Conservation (phyloP, 1,284 basidiomycete genomes). For the Trichosporon sp. region DNA sequence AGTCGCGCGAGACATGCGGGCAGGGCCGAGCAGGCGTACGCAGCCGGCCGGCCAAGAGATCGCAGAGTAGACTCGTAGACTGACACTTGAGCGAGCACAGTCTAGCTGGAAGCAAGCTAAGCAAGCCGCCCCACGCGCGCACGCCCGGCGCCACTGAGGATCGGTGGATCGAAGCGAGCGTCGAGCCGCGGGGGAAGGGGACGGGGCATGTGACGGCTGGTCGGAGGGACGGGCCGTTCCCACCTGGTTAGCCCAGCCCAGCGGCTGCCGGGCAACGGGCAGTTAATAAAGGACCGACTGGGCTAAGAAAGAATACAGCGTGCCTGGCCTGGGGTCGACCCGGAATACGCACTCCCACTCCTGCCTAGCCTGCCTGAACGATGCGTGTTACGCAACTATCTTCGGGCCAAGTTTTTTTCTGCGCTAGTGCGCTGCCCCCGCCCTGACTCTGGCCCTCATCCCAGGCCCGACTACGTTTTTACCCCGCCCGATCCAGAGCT, state of each 20-base stretch:
- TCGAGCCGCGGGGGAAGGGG: too few species aligned
- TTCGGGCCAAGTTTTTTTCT: constrained; percentile 1
- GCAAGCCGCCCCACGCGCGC: too few species aligned
- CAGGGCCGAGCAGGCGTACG: not conserved
- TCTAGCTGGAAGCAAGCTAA: too few species aligned
- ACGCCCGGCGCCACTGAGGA: too few species aligned
- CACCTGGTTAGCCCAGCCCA: not conserved
- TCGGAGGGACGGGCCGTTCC: not conserved
- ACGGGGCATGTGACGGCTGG: too few species aligned
- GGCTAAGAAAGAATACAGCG: not conserved
- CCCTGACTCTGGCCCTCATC: too few species aligned
- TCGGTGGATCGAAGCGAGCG: too few species aligned
- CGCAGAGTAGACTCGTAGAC: not conserved
- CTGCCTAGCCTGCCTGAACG: not conserved
- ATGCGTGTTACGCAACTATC: not conserved
- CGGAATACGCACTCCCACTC: not conserved
- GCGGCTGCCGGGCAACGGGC: too few species aligned
- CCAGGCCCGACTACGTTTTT: not conserved
- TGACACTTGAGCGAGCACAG: too few species aligned
- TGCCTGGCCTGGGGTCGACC: not conserved
- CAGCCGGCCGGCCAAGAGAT: not conserved
- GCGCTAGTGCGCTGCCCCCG: not conserved
- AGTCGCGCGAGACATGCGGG: not conserved
- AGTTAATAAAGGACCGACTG: not conserved
- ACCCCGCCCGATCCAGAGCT: not conserved